Conservation (phyloP, 1,284 basidiomycete genomes). For the Irpex sp. region DNA sequence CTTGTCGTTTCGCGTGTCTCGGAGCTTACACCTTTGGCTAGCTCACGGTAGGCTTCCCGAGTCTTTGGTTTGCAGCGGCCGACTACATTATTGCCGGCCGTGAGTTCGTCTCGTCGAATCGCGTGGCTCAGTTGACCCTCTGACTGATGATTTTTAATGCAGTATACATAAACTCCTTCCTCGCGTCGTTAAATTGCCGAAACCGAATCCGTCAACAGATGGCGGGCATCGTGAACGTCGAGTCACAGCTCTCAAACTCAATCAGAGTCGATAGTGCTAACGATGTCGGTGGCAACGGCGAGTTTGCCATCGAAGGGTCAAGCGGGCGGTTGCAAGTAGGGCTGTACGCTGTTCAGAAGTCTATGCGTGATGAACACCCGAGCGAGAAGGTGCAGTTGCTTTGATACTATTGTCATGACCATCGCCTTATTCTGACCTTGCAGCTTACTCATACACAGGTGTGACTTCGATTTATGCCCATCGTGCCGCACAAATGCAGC, state of each 20-base stretch:
- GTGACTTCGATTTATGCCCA: too few relatives aligned
- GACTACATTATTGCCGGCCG: background rate
- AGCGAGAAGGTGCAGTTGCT: too few relatives aligned
- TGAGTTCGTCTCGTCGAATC: background rate
- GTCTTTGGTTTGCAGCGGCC: background rate
- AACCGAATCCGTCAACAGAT: background rate
- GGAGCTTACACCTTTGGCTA: background rate
- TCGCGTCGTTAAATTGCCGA: background rate
- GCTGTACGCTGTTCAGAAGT: background rate
- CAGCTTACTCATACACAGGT: too few relatives aligned
- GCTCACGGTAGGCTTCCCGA: background rate
- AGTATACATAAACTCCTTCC: background rate
- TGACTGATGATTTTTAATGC: background rate
- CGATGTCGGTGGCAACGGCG: background rate
- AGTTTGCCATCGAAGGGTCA: background rate
- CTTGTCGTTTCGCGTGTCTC: background rate
- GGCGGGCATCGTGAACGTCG: background rate
- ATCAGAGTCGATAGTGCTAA: background rate
- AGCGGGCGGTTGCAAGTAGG: background rate
- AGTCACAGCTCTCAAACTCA: background rate
- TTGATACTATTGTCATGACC: too few relatives aligned
- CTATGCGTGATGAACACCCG: too few relatives aligned
- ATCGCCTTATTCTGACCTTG: too few relatives aligned
- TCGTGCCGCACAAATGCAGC: too few relatives aligned
- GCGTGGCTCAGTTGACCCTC: background rate